These are phyloP conservation scores for Lentithecium fluviatile DNA, from an alignment of 495 filamentous ascomycete genomes.

Conservation along the genomic window DNA sequence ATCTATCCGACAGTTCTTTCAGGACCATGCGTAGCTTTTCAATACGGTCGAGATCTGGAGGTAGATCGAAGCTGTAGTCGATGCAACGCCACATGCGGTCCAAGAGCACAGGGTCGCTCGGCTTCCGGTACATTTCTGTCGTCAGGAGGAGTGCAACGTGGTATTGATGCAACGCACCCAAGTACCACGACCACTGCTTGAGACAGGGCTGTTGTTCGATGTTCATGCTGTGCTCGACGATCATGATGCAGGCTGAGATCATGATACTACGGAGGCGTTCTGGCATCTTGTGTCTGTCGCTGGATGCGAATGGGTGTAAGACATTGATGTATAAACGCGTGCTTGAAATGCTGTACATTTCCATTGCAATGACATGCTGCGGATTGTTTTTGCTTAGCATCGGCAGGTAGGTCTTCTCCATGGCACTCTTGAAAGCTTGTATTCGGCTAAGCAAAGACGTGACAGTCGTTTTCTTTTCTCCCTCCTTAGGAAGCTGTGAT, in stretches of 20 bases:
- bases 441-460: slow-evolving; percentile 59
- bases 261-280: slow-evolving; percentile 51
- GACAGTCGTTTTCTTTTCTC: slow-evolving; percentile 53
- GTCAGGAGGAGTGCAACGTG: slow-evolving; percentile 50
- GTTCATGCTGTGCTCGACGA: slow-evolving; percentile 59
- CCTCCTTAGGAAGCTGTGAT: slow-evolving; percentile 42
- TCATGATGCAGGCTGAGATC: slow-evolving; percentile 51
- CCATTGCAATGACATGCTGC: slow-evolving; percentile 58
- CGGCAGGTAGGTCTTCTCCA: slow-evolving; percentile 60
- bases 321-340: slow-evolving; percentile 62
- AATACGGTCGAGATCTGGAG: slow-evolving; percentile 45
- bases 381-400: slow-evolving; percentile 58
- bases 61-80: slow-evolving; percentile 68
- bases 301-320: slow-evolving; percentile 56
- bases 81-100: slow-evolving; percentile 67
- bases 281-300: slow-evolving; percentile 52
- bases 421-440: slow-evolving; percentile 57
- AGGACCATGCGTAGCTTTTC: slow-evolving; percentile 48
- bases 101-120: slow-evolving; percentile 50
- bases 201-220: slow-evolving; percentile 58
- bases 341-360: slow-evolving; percentile 62
- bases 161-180: slow-evolving; percentile 50
- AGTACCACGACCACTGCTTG: slow-evolving; percentile 48
- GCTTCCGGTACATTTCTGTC: slow-evolving; percentile 53
- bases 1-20: slow-evolving; percentile 43